A percentile compares a stretch with the other conserved stretches of the same genome.
These are phyloP conservation scores for Ogataea thermomethanolica DNA, from an alignment of 805 yeast species.

Conservation along the genomic window DNA sequence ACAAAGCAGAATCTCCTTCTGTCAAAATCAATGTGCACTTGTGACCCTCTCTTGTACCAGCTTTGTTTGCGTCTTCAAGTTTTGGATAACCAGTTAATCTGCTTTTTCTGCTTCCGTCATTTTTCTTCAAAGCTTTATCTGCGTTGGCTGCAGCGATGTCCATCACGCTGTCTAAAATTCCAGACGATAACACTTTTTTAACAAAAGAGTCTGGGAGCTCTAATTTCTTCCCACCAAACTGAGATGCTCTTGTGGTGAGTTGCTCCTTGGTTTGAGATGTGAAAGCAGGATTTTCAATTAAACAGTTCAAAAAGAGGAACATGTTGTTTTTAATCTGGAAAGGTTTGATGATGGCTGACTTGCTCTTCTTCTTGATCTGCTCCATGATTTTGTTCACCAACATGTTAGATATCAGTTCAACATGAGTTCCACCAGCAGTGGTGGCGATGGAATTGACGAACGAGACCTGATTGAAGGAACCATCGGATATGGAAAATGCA, in stretches of 20 bases:
- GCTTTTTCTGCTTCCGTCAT: conserved; percentile 80
- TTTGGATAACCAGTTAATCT: conserved; percentile 88
- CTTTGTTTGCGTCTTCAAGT: conserved; percentile 92
- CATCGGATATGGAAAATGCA: conserved; percentile 92
- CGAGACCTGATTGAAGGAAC: conserved; percentile 87
- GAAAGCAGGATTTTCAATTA: conserved; percentile 94
- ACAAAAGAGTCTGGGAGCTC: conserved; percentile 76
- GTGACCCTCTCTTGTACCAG: conserved; percentile 90
- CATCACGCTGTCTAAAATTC: conserved; percentile 67
- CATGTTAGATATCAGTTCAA: conserved; percentile 80
- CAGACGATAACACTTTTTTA: conserved; percentile 65
- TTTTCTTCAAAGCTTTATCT: conserved; percentile 78
- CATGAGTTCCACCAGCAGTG: conserved; percentile 95
- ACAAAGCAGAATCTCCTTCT: conserved; percentile 95
- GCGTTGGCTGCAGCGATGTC: conserved; percentile 87
- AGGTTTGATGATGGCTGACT: conserved; percentile 71
- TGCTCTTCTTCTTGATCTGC: conserved; percentile 60
- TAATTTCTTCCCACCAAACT: conserved; percentile 81
- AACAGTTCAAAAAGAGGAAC: conserved; percentile 86
- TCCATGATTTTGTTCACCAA: conserved; percentile 75
- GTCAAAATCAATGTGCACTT: conserved; percentile 91
- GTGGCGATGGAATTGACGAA: conserved; percentile 98
- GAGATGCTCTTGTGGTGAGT: conserved; percentile 80
- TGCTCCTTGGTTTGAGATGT: conserved; percentile 98
- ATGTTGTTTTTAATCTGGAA: conserved; percentile 86